phyloP scores from a whole-genome alignment of 176 grass and related monocot species.

The sorghum (Sorghum bicolor) region DNA sequence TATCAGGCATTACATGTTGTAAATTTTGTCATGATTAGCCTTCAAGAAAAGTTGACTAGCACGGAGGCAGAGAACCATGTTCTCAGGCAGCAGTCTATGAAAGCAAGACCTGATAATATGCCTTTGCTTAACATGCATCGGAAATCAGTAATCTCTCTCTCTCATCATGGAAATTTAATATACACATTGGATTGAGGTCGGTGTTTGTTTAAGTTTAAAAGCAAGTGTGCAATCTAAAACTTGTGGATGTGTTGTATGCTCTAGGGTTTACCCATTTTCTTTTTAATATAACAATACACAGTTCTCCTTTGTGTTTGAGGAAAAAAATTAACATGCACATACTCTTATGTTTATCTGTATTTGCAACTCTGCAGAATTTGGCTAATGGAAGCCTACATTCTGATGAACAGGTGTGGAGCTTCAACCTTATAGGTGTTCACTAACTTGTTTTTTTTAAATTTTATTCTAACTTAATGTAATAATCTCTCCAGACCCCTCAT shows the following conservation, averaged over 20 bases:
- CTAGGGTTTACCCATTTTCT: neutral
- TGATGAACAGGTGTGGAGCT: conserved; percentile 58
- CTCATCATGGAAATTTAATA: neutral
- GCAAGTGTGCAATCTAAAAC: neutral
- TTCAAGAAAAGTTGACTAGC: conserved; percentile 76
- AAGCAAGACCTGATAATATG: conserved; percentile 52
- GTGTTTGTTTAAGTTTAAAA: neutral
- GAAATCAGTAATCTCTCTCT: conserved; percentile 66
- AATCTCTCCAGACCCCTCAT: conserved; percentile 71
- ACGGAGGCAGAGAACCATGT: conserved; percentile 75
- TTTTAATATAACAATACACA: neutral
- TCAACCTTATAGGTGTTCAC: conserved; percentile 26
- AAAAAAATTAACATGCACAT: neutral
- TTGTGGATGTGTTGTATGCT: neutral
- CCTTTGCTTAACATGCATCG: conserved; percentile 45
- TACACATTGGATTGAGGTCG: neutral
- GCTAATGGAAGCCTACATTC: conserved; percentile 41
- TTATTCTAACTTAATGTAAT: conserved; percentile 37
- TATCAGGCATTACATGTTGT: conserved; percentile 15
- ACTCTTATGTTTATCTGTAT: conserved; percentile 38
- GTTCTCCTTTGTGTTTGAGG: neutral
- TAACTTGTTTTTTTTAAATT: conserved; percentile 26
- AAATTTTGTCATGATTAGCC: conserved; percentile 49
- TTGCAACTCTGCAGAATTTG: conserved; percentile 63
- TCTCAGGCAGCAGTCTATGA: conserved; percentile 69